A percentile compares a stretch with the other conserved stretches of the same genome.
These are phyloP conservation scores for Fagopyrum esculentum DNA, from an alignment of 148 eudicot species.

Conservation along the genomic window DNA sequence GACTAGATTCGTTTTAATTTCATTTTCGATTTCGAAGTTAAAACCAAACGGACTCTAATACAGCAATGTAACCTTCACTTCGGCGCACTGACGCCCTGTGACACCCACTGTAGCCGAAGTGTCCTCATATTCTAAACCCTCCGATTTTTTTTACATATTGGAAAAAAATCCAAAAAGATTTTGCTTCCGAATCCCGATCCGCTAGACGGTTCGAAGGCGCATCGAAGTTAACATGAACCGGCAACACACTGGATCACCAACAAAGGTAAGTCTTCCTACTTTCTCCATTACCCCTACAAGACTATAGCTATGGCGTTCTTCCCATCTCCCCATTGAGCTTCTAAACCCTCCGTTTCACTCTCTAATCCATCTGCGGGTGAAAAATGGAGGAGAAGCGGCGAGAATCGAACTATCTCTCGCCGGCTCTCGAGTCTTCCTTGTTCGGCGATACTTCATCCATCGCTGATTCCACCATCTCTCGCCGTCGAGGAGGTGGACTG, in stretches of 20 bases:
- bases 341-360: not conserved
- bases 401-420: slow-evolving; percentile 32
- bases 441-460: slow-evolving; percentile 14
- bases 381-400: slow-evolving; percentile 67
- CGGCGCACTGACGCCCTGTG: too few relatives aligned
- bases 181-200: not conserved
- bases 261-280: not conserved
- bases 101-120: too few relatives aligned
- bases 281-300: not conserved
- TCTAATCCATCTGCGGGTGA: not conserved
- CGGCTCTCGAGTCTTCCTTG: slow-evolving; percentile 20
- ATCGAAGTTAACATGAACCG: not conserved
- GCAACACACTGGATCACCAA: slow-evolving; percentile 5
- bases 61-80: too few relatives aligned
- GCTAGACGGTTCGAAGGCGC: not conserved
- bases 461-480: slow-evolving; percentile 37
- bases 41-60: too few relatives aligned
- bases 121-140: too few relatives aligned
- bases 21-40: too few relatives aligned
- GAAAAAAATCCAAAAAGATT: too few relatives aligned
- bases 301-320: slow-evolving; percentile 4
- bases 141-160: too few relatives aligned
- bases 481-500: slow-evolving; percentile 60
- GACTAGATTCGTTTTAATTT: too few relatives aligned
- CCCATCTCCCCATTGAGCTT: not conserved